phyloP scores from a whole-genome alignment of 2,329 filamentous ascomycete species.

The Aspergillus puulaauensis region DNA sequence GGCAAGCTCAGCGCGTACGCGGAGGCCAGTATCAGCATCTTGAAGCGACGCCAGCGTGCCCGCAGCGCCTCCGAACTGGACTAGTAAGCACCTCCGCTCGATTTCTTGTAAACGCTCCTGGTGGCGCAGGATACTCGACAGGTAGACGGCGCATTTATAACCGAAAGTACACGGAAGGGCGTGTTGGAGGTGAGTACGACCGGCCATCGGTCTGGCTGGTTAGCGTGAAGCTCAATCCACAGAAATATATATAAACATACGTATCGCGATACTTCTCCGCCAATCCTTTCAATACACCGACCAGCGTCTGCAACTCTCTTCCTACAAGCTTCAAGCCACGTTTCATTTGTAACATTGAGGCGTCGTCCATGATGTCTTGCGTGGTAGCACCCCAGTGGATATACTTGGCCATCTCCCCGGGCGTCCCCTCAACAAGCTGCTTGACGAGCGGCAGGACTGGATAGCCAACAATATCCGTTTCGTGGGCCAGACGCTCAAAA shows the following conservation, averaged over 20 bases:
- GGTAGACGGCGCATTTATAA: conserved; percentile 44
- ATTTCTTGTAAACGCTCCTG: conserved; percentile 50
- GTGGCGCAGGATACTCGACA: conserved; percentile 52
- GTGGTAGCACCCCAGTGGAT: conserved; percentile 60
- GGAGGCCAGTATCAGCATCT: conserved; percentile 46
- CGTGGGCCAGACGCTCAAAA: conserved; percentile 40
- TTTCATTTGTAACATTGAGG: conserved; percentile 52
- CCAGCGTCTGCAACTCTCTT: conserved; percentile 32
- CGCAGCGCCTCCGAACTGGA: conserved; percentile 58
- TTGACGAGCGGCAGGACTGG: conserved; percentile 53
- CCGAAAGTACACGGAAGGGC: conserved; percentile 56
- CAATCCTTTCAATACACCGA: background rate
- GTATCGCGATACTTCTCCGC: conserved; percentile 4
- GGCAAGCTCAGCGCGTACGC: conserved; percentile 52
- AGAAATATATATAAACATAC: background rate
- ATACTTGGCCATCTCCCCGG: conserved; percentile 37
- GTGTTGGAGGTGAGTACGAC: conserved; percentile 56
- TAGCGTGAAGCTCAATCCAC: background rate
- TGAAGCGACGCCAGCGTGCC: conserved; percentile 57
- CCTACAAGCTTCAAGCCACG: conserved; percentile 39
- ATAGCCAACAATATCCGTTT: conserved; percentile 56
- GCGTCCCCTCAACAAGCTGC: conserved; percentile 43
- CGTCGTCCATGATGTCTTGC: conserved; percentile 58
- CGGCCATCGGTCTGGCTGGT: conserved; percentile 49
- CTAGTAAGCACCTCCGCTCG: conserved; percentile 47